phyloP scores from a whole-genome alignment of 2,329 filamentous ascomycete genomes.

The Nannizzia gypsea region DNA sequence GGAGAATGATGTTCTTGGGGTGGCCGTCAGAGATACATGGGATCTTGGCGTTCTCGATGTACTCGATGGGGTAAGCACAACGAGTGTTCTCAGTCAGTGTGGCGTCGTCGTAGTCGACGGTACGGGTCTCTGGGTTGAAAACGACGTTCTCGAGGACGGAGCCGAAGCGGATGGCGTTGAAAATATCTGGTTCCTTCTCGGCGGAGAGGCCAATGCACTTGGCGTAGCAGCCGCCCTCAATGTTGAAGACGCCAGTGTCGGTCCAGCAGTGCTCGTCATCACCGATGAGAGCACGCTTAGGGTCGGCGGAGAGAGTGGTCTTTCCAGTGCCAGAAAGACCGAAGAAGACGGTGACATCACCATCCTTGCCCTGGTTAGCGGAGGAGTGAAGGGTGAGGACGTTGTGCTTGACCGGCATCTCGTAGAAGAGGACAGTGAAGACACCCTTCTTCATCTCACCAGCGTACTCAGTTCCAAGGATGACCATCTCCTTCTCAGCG shows the following conservation, averaged over 20 bases:
- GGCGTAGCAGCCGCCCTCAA: slow-evolving; percentile 98
- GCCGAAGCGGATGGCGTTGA: slow-evolving; percentile 87
- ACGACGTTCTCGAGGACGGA: slow-evolving; percentile 98
- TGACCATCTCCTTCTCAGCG: slow-evolving; percentile 99
- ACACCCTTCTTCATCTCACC: slow-evolving; percentile 97
- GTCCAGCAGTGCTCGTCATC: slow-evolving; percentile 99
- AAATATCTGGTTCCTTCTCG: slow-evolving; percentile 99
- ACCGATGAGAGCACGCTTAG: slow-evolving; percentile 89
- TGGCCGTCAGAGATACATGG: slow-evolving; percentile 79
- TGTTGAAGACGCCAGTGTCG: slow-evolving; percentile 96
- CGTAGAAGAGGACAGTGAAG: slow-evolving; percentile 99
- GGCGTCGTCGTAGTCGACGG: slow-evolving; percentile 88
- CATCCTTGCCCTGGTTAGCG: slow-evolving; percentile 87
- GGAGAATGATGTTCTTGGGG: slow-evolving; percentile 93
- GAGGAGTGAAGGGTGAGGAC: slow-evolving; percentile 97
- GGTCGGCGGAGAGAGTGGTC: slow-evolving; percentile 94
- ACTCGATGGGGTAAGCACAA: slow-evolving; percentile 91
- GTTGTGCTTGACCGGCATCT: slow-evolving; percentile 99
- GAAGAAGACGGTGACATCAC: slow-evolving; percentile 98
- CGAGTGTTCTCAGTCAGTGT: slow-evolving; percentile 98
- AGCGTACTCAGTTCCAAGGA: slow-evolving; percentile 96
- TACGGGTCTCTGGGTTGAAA: slow-evolving; percentile 78
- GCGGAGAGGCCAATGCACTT: slow-evolving; percentile 95
- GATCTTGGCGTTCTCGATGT: slow-evolving; percentile 98
- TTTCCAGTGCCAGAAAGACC: slow-evolving; percentile 97